Base-by-base conservation (phyloP, 202 grass and related monocot species). In the Panicum hallii region DNA sequence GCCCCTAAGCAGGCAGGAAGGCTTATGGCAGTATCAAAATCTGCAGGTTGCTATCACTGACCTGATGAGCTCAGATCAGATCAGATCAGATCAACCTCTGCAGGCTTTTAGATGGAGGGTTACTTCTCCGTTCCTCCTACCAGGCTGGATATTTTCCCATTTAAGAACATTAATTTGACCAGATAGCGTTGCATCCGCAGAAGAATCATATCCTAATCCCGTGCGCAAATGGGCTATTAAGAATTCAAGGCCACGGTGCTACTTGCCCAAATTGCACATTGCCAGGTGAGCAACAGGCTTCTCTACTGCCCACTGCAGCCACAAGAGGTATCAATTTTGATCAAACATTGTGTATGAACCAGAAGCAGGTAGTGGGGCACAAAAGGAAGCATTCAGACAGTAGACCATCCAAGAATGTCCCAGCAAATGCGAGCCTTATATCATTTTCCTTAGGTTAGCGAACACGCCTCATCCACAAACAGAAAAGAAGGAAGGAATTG, bases 361-460 rank as follows among this genome's bases (percentile, higher is more conserved):
- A 54, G 30, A n/a, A 71, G 40, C 20, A 46, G 17, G 9, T 12
- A 10, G 42, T 42, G 50, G 3, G 48, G 16, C 28, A 73, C 20
- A 90, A 56, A 72, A 9, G 47, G 28, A 72, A 40, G 56, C 57
- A 61, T 67, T 43, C 41, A 73, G 49, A 72, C 72, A 67, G 74
- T 34, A 86, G 65, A 69, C 43, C 58, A 61, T 65, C 16, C 28
- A 66, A 78, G 28, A 79, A 45, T 45, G 17, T 4, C 49, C 63
- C 43, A 61, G 57, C 49, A 86, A 83, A 90, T 83, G 74, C 22
- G n/a, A 90, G 56, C 65, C 74, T 32, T 83, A 87, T 86, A 83
- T 69, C 50, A 79, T 83, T 75, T 90, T 14, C 9, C 42, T 79
- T 52, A 69, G 67, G 42, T 87, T 83, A 87, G 79, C 72, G 28